Evolutionary conservation across 257 asterid genomes (phyloP).

Genomic region (Craterostigma plantagineum): DNA sequence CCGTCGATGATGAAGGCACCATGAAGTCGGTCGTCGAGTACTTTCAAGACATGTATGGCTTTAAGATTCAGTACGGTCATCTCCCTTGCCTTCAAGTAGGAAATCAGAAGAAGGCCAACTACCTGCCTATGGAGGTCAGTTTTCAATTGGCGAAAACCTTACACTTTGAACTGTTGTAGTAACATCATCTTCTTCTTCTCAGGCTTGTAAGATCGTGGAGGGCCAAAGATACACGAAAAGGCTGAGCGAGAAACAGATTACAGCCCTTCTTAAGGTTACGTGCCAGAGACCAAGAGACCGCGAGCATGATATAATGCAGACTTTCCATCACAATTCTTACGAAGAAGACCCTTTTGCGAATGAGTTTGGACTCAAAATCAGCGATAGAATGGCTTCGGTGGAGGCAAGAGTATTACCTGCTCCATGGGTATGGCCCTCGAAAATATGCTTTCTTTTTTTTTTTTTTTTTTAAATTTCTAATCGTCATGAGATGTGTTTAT

Average conservation of each 20-base stretch:
- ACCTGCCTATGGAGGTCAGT: conserved; percentile 99
- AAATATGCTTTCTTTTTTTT: neutral
- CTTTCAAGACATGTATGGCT: conserved; percentile 89
- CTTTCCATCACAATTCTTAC: conserved; percentile 71
- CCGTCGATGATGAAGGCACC: conserved; percentile 70
- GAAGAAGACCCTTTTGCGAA: conserved; percentile 87
- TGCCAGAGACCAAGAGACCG: conserved; percentile 99
- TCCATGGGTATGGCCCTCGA: conserved; percentile 57
- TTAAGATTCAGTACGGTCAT: conserved; percentile 77
- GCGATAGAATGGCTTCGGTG: conserved; percentile 68
- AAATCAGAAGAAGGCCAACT: conserved; percentile 96
- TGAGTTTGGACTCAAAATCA: conserved; percentile 83
- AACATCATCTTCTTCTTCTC: conserved; percentile 2
- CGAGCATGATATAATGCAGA: conserved; percentile 72
- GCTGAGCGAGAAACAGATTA: conserved; percentile 90
- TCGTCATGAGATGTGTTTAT: neutral
- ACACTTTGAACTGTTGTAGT: too few relatives aligned
- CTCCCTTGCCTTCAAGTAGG: conserved; percentile 99
- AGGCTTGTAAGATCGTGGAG: conserved; percentile 98
- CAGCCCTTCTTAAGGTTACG: conserved; percentile 78
- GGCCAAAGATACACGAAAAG: conserved; percentile 97
- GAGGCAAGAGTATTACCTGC: conserved; percentile 99
- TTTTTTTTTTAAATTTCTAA: neutral
- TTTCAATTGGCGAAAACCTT: too few relatives aligned
- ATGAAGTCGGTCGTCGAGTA: conserved; percentile 96